Base-by-base conservation (phyloP, 306 rosid species). In the Cicer yamashitae region DNA sequence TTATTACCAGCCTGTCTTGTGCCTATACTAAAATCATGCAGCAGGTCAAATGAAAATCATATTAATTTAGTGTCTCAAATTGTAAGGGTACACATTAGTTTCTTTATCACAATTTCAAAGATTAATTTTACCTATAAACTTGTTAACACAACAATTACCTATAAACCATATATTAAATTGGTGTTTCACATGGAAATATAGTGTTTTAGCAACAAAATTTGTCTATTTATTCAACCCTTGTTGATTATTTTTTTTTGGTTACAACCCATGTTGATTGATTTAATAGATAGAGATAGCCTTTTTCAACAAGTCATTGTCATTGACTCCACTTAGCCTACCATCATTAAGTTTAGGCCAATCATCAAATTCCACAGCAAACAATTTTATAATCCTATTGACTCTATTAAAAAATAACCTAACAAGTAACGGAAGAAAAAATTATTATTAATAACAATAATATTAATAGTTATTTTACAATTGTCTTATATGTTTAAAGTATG, bases 1-100 rank as follows among this genome's bases (percentile, higher is more conserved):
- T 52, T 71, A 17, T 53, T 53, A 67, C 82, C 90, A 83, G 87
- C 81, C 91, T 88, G 91, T 80, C 85, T 50, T 72, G 25, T 72
- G 25, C 54, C 48, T 86, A 75, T 82, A 79, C 82, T 67, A 39
- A 82, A 74, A 77, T 80, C 62, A 78, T 3, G 5, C 41, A 38
- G 44, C 9, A 51, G 18, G 38, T 57, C 52, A 50, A 34, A 79
- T 3, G 43, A 44, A 62, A 61, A 50, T n/a, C 5, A 65, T 53
- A 50, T 14, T 50, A 52, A 53, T 53, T 53, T 53, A 53, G 5
- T 17, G 11, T 7, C 30, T 3, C 30, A 53, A 53, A 53, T 3
- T 15, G 10, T 17, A 7, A 7, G 11, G 13, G 6, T 18, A 5
- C 10, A 8, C 34, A 54, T 17, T 3, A 54, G 6, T 17, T 10